Evolutionary conservation across 2,329 filamentous ascomycete genomes (phyloP).

Genomic region (Botrytis tulipae): DNA sequence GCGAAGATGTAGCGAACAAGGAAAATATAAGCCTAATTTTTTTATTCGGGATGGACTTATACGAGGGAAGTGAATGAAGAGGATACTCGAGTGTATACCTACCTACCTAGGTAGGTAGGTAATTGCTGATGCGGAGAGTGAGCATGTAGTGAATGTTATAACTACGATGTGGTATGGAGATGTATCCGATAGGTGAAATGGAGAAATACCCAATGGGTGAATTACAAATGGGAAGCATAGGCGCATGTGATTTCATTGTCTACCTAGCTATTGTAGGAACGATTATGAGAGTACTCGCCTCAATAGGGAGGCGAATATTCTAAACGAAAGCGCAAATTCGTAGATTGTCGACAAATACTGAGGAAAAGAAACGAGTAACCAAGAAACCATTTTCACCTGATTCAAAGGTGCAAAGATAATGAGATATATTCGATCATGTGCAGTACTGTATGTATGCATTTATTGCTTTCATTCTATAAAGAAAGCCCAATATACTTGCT

Average conservation of each 20-base stretch:
- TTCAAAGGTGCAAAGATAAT: background rate
- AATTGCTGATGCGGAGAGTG: background rate
- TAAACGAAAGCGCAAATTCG: background rate
- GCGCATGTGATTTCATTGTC: too few relatives aligned
- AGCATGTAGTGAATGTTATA: background rate
- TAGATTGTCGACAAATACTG: background rate
- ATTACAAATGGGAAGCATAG: background rate
- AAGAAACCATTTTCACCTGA: background rate
- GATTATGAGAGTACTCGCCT: background rate
- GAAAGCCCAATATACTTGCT: background rate
- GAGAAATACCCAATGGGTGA: background rate
- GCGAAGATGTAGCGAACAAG: background rate
- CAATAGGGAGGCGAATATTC: background rate
- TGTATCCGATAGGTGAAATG: background rate
- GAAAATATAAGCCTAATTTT: fast-evolving
- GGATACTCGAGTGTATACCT: background rate
- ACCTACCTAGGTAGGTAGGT: background rate
- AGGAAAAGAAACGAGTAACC: background rate
- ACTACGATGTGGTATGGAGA: background rate
- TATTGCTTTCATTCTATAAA: background rate
- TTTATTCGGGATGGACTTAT: too few relatives aligned
- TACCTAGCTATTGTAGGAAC: background rate
- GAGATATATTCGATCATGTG: background rate
- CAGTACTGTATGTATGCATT: background rate
- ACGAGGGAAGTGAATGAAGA: background rate